These are phyloP conservation scores for Hyphopichia fennica DNA, from an alignment of 1,139 yeast species.

Conservation along the genomic window DNA sequence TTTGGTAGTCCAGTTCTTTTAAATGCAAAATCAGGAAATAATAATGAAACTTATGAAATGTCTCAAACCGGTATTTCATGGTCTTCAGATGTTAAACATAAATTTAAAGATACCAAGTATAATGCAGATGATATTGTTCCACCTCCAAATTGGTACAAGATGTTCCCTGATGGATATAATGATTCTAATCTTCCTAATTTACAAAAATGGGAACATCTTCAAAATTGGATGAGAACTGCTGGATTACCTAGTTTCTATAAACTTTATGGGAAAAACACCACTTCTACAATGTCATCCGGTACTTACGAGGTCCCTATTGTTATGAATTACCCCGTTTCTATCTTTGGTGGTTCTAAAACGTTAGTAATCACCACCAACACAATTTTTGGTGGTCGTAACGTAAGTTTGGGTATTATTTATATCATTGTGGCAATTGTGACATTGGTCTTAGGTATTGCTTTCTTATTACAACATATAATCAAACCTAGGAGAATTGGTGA, in stretches of 20 bases:
- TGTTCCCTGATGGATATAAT: slow-evolving; percentile 87
- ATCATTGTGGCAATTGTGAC: slow-evolving; percentile 61
- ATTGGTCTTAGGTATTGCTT: slow-evolving; percentile 46
- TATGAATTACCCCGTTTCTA: slow-evolving; percentile 66
- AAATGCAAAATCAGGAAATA: slow-evolving; percentile 40
- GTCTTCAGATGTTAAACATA: slow-evolving; percentile 68
- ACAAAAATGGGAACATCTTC: slow-evolving; percentile 41
- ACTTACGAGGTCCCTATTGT: slow-evolving; percentile 59
- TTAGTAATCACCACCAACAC: slow-evolving; percentile 66
- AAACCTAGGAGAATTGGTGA: slow-evolving; percentile 48
- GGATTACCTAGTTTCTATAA: slow-evolving; percentile 72
- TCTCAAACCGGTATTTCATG: slow-evolving; percentile 80
- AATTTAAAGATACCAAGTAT: slow-evolving; percentile 80
- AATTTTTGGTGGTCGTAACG: slow-evolving; percentile 68
- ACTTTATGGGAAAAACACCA: slow-evolving; percentile 58
- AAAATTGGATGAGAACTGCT: slow-evolving; percentile 87
- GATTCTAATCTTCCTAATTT: slow-evolving; percentile 78
- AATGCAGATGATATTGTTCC: slow-evolving; percentile 75
- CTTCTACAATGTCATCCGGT: slow-evolving; percentile 53
- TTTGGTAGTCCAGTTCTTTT: slow-evolving; percentile 50
- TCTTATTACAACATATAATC: slow-evolving; percentile 48
- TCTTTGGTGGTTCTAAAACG: slow-evolving; percentile 71
- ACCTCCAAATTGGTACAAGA: slow-evolving; percentile 91
- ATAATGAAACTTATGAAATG: slow-evolving; percentile 55
- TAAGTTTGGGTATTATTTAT: slow-evolving; percentile 66